Base-by-base conservation (phyloP, 75 land plant species). In the Gnetum montanum region DNA sequence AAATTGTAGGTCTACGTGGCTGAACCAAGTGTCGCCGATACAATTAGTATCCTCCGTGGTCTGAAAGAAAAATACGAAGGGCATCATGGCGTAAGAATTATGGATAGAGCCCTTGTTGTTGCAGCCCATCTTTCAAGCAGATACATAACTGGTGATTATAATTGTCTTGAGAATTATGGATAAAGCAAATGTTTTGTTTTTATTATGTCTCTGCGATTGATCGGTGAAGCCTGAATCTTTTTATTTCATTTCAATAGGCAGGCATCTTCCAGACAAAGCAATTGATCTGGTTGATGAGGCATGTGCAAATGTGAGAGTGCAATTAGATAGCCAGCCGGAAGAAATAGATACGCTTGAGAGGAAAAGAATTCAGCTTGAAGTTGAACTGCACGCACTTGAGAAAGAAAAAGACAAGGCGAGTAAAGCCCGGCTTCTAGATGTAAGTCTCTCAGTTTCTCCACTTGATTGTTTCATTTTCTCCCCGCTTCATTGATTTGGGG, bases 351-450 rank as follows among this genome's bases (percentile, higher is more conserved):
- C 64, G 8, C 49, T 95, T 25, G 97, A 95, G 49, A 77, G 99
- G 68, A 80, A 78, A 62, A 68, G 82, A 26, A 78, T 90, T 28
- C 99, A 95, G 47, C 55, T 95, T 20, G 99, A 90, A 64, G 76
- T 90, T 49, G 96, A 95, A 55, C 61, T 86, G 40, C 99, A 95
- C 64, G 96, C 99, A 3, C 76, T 95, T 11, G 96, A 95, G 59
- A 95, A 95, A 63, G 96, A 95, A 79, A 95, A 95, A 71, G 99
- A 94, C 62, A 94, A 94, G 67, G 84, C 98, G 23, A 85, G 85
- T 52, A 94, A 90, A 62, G 90, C 90, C 19, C 64, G 96, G n/a
- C n/a, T n/a, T n/a, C n/a, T n/a, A n/a, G n/a, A n/a, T n/a, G n/a
- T n/a, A n/a, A n/a, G n/a, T n/a, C n/a, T n/a, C n/a, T n/a, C n/a